Percentiles rank a stretch among this genome's conserved stretches.
These are phyloP conservation scores for Parvularia atlantis DNA, from an alignment of 78 protist genomes.

Conservation along the genomic window DNA sequence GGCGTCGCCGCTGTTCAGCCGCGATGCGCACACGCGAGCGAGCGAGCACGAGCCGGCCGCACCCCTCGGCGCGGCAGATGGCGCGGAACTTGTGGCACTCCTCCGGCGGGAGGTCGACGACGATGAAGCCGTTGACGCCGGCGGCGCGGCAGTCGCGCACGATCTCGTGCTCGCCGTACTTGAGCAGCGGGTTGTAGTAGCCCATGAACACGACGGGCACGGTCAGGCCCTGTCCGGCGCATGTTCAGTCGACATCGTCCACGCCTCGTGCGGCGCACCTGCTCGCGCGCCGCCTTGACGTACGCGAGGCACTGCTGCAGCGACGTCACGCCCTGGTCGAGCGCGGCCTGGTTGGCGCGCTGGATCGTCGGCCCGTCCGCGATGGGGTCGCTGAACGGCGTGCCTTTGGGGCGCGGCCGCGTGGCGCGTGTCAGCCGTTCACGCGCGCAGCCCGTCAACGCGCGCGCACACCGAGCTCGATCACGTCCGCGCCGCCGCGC, in stretches of 20 bases:
- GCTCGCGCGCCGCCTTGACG: conserved; percentile 27
- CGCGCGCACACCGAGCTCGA: conserved; percentile 50
- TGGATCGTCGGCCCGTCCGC: conserved; percentile 61
- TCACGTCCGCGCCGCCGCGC: conserved; percentile 65
- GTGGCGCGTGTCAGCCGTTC: background rate
- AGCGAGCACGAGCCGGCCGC: background rate
- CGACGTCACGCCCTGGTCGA: conserved; percentile 26
- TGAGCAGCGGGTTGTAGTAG: conserved; percentile 58
- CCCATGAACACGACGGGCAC: conserved; percentile 68
- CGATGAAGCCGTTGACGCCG: conserved; percentile 62
- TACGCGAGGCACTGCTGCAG: background rate
- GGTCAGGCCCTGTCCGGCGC: conserved; percentile 34
- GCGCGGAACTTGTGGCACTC: conserved; percentile 12
- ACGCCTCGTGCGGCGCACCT: too few species aligned
- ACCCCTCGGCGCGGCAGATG: background rate
- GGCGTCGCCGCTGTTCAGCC: too few species aligned
- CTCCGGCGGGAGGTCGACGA: conserved; percentile 75
- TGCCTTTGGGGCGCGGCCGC: background rate
- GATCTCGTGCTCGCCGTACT: conserved; percentile 28
- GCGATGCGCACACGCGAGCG: background rate
- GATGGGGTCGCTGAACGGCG: conserved; percentile 53
- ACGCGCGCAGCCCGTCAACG: background rate
- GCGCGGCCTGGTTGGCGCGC: conserved; percentile 21
- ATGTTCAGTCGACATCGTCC: background rate
- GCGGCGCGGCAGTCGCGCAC: background rate